Evolutionary conservation across 257 asterid genomes (phyloP).

Genomic region (Capsicum rhomboideum): DNA sequence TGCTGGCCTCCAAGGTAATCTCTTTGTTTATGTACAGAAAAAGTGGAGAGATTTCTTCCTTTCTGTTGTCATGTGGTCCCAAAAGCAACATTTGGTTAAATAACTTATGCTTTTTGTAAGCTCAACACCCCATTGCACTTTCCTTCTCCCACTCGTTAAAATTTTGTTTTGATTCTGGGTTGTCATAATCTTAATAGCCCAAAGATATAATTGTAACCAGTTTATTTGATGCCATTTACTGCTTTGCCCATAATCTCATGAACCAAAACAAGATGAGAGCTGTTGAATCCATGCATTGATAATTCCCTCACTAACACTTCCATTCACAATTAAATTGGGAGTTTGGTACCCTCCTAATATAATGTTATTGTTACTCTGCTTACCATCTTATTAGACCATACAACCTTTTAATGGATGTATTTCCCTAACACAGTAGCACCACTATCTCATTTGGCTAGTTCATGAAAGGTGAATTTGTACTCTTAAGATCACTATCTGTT

Average conservation of each 20-base stretch:
- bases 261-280: neutral
- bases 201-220: neutral
- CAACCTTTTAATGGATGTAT: neutral
- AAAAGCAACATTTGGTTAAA: neutral
- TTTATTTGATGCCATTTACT: neutral
- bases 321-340: neutral
- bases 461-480: neutral
- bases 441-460: neutral
- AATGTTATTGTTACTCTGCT: neutral
- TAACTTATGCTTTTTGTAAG: neutral
- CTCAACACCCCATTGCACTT: neutral
- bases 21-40: neutral
- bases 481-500: neutral
- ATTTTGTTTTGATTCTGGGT: neutral
- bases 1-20: slow-evolving; percentile 70
- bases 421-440: neutral
- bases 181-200: neutral
- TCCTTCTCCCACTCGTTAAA: neutral
- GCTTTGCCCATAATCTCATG: neutral
- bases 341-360: neutral
- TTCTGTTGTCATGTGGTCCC: neutral
- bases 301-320: neutral
- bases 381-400: neutral
- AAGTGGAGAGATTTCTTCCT: neutral
- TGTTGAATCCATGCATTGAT: neutral